Evolutionary conservation across 2,329 filamentous ascomycete genomes (phyloP).

Genomic region (Neodidymelliopsis sp.): DNA sequence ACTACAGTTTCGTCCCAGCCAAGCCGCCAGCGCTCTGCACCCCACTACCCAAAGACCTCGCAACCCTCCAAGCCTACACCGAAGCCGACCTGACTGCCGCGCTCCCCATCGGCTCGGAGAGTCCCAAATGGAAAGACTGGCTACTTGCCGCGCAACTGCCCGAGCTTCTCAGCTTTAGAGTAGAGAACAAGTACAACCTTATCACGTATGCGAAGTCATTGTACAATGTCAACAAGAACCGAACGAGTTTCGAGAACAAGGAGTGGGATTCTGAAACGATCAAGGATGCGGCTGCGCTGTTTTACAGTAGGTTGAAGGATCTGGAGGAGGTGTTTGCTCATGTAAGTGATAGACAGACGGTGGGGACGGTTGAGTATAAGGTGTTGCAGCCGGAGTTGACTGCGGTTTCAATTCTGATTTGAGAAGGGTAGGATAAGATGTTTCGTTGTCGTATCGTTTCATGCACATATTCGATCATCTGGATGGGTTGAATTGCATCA

Average conservation of each 20-base stretch:
- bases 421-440: no score
- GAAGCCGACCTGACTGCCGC: slow-evolving; percentile 11
- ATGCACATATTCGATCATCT: no score
- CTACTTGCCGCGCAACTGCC: slow-evolving; percentile 14
- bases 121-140: slow-evolving; percentile 21
- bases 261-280: slow-evolving; percentile 7
- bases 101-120: slow-evolving; percentile 5
- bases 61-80: slow-evolving; percentile 6
- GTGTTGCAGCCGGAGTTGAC: slow-evolving; percentile 14
- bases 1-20: slow-evolving; percentile 18
- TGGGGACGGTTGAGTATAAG: slow-evolving; percentile 15
- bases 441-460: no score
- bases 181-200: slow-evolving; percentile 13
- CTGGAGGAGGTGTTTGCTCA: slow-evolving; percentile 6
- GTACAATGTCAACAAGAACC: slow-evolving; percentile 18
- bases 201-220: slow-evolving; percentile 17
- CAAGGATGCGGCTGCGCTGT: slow-evolving; percentile 10
- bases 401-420: slow-evolving; percentile 19
- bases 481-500: no score
- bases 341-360: slow-evolving; percentile 14
- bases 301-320: slow-evolving; percentile 16
- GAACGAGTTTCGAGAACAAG: slow-evolving; percentile 6
- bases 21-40: slow-evolving; percentile 15
- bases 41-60: slow-evolving; percentile 8
- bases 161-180: slow-evolving; percentile 16